These are phyloP conservation scores for Excoecaria cochinchinensis DNA, from an alignment of 345 rosid genomes.

Conservation along the genomic window DNA sequence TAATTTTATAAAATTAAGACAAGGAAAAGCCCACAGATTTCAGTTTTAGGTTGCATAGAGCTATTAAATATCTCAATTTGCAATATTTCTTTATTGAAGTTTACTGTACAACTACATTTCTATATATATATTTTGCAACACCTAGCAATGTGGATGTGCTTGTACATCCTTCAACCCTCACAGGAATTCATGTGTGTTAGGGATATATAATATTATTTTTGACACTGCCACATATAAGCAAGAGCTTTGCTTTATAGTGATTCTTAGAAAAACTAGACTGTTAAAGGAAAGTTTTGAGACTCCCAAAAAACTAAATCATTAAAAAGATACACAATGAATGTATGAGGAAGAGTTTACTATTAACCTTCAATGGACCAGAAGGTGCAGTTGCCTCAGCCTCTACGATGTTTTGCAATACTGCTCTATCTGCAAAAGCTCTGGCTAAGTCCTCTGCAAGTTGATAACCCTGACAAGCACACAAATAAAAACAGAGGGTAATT, in stretches of 20 bases:
- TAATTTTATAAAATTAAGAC: too few species aligned
- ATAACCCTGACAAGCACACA: slow-evolving; percentile 47
- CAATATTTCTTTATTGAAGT: too few species aligned
- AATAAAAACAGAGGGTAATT: background rate
- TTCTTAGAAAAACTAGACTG: background rate
- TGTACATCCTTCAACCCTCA: too few species aligned
- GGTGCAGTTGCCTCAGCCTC: slow-evolving; percentile 57
- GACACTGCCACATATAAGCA: background rate
- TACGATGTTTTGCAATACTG: slow-evolving; percentile 55
- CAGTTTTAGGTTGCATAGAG: too few species aligned
- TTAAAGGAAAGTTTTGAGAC: background rate
- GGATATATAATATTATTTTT: background rate
- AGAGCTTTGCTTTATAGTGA: background rate
- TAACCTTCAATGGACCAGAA: slow-evolving; percentile 5
- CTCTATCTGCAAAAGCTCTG: slow-evolving; percentile 82
- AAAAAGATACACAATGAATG: background rate
- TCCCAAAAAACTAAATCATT: background rate
- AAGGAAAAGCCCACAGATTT: too few species aligned
- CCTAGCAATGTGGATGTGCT: too few species aligned
- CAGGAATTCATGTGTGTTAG: too few species aligned
- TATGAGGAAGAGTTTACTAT: background rate
- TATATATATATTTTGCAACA: too few species aligned
- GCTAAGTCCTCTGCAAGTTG: slow-evolving; percentile 88
- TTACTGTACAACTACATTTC: too few species aligned
- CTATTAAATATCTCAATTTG: too few species aligned